A percentile compares a stretch with the other conserved stretches of the same genome.
These are phyloP conservation scores for Neurospora sp. DNA, from an alignment of 2,329 filamentous ascomycete genomes.

Conservation along the genomic window DNA sequence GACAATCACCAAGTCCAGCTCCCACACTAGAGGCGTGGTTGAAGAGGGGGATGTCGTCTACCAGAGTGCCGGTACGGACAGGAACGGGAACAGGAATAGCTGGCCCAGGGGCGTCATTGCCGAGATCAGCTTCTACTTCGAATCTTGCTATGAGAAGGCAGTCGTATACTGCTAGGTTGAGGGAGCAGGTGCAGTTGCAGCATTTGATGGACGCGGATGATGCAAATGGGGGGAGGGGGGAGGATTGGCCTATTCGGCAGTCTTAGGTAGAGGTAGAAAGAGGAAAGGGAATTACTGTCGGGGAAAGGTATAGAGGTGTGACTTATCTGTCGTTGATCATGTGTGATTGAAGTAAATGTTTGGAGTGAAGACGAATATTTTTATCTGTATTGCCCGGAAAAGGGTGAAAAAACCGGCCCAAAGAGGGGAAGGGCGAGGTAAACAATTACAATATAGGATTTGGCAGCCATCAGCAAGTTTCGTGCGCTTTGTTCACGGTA, in stretches of 20 bases:
- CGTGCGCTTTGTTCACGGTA: no score
- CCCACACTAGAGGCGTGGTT: neutral
- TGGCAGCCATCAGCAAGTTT: no score
- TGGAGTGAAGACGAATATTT: no score
- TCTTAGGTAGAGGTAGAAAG: no score
- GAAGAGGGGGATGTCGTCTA: neutral
- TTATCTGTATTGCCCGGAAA: no score
- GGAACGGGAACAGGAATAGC: neutral
- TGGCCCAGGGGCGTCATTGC: neutral
- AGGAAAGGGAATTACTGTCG: neutral
- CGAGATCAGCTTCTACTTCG: neutral
- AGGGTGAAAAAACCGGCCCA: no score
- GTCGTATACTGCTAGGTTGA: neutral
- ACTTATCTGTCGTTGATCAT: no score
- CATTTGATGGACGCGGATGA: neutral
- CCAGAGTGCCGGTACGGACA: neutral
- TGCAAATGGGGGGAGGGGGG: neutral
- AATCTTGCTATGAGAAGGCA: neutral
- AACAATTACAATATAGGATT: no score
- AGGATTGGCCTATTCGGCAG: neutral
- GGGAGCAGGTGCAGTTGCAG: neutral
- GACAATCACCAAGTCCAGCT: neutral
- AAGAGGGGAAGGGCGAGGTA: no score
- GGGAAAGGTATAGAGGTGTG: neutral
- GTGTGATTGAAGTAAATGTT: no score